Evolutionary conservation across 805 yeast genomes (phyloP).

Genomic region (Starmera caribaea): DNA sequence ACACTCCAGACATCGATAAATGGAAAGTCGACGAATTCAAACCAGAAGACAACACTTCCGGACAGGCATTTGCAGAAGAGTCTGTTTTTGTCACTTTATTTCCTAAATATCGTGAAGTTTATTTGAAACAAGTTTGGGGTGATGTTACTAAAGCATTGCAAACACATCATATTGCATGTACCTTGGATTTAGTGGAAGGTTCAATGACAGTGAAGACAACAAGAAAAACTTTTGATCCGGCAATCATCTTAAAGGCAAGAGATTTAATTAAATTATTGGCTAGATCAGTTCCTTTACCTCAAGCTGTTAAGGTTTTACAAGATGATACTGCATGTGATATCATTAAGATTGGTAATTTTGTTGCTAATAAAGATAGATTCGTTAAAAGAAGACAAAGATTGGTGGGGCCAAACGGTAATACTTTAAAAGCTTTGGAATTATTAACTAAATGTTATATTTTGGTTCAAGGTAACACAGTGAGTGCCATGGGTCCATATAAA

Average conservation of each 20-base stretch:
- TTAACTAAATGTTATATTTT: slow-evolving; percentile 91
- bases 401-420: slow-evolving; percentile 95
- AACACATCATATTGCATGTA: slow-evolving; percentile 68
- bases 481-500: slow-evolving; percentile 93
- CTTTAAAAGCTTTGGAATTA: slow-evolving; percentile 89
- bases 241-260: slow-evolving; percentile 85
- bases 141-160: slow-evolving; percentile 81
- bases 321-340: slow-evolving; percentile 95
- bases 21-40: slow-evolving; percentile 86
- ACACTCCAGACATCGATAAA: slow-evolving; percentile 87
- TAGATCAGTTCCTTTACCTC: slow-evolving; percentile 94
- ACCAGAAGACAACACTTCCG: slow-evolving; percentile 81
- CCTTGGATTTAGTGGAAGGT: slow-evolving; percentile 87
- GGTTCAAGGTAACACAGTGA: slow-evolving; percentile 95
- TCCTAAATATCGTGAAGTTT: slow-evolving; percentile 93
- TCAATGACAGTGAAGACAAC: slow-evolving; percentile 96
- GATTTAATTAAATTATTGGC: slow-evolving; percentile 90
- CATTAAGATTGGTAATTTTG: slow-evolving; percentile 86
- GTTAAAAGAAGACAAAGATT: slow-evolving; percentile 92
- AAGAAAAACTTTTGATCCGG: slow-evolving; percentile 92
- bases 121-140: slow-evolving; percentile 83
- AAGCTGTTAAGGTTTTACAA: slow-evolving; percentile 82
- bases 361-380: slow-evolving; percentile 85
- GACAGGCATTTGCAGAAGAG: slow-evolving; percentile 89
- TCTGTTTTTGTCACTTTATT: slow-evolving; percentile 89